Base-by-base conservation (phyloP, 208 protist species). In the Acanthamoeba sp. region DNA sequence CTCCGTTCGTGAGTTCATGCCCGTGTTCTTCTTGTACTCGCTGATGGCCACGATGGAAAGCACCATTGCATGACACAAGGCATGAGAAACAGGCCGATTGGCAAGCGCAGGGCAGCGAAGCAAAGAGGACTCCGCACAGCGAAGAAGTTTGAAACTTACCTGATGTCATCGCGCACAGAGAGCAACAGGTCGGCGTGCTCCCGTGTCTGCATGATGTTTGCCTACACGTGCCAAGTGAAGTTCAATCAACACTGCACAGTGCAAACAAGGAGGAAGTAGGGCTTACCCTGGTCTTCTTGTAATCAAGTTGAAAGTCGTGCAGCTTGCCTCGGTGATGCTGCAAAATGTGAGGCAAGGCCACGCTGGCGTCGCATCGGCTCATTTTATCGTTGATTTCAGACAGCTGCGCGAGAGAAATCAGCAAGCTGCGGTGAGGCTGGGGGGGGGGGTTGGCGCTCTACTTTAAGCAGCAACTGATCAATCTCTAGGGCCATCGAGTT, bases 401-500 rank as follows among this genome's bases (percentile, higher is more conserved):
- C 36, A 91, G 36, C 84, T 91, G 50, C 24, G 24, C 22, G 40
- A 32, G 16, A 29, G 9, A 1, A 50, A 2, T 78, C 12, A 42
- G 34, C n/a, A 7, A 34, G 5, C 14, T 42, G 64, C 7, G 3
- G 10, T 3, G 7, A 48, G 20, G 38, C 1, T 20, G 5, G 10
- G 42, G 48, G n/a, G 27, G 34, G 32, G 29, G 2, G 14, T 2
- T 1, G 2, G 18, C 7, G 78, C 24, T 20, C 7, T 40, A 91
- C 84, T 55, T 48, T 69, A 14, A 50, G 38, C 5, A 91, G 84
- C 27, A 91, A 34, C 57, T 91, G 84, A 29, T 91, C 84, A 48
- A 91, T 71, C 36, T 91, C 84, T 3, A 91, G 55, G 27, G 84
- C 84, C 84, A 91, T 91, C 12, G 84, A 91, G 34, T 91, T 91